Conservation (phyloP, 129 eudicot species). For the Arctium lappa region DNA sequence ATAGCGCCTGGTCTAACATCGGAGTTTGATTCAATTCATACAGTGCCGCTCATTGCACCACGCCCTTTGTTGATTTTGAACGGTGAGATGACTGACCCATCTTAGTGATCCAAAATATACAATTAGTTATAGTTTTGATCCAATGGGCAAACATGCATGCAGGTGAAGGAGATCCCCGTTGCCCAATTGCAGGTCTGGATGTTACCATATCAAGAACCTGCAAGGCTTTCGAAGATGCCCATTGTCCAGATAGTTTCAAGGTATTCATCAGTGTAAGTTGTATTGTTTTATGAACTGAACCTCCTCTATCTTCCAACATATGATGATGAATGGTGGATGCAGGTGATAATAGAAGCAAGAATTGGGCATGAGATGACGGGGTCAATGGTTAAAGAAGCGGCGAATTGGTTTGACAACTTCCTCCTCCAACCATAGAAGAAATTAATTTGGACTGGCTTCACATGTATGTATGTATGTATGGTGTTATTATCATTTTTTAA, state of each 20-base stretch:
- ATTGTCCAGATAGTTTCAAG: slow-evolving; percentile 51
- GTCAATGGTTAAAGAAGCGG: slow-evolving; percentile 75
- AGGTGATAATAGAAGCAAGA: slow-evolving; percentile 69
- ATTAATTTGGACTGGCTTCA: not conserved
- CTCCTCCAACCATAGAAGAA: slow-evolving; percentile 28
- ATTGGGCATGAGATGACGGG: slow-evolving; percentile 80
- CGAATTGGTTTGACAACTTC: slow-evolving; percentile 82
- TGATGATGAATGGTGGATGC: not conserved
- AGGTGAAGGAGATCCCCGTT: slow-evolving; percentile 85
- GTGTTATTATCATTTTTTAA: too few relatives aligned
- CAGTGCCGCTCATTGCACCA: slow-evolving; percentile 80
- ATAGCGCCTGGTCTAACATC: slow-evolving; percentile 89
- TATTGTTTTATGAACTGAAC: too few relatives aligned
- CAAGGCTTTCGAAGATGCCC: slow-evolving; percentile 45
- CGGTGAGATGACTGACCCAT: slow-evolving; percentile 46
- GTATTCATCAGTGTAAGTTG: slow-evolving; percentile 12
- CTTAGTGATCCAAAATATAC: not conserved
- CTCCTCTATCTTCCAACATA: too few relatives aligned
- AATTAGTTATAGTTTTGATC: too few relatives aligned
- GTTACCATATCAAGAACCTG: slow-evolving; percentile 44
- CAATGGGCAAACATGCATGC: not conserved
- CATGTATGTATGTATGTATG: too few relatives aligned
- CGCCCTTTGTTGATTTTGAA: slow-evolving; percentile 80
- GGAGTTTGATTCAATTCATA: slow-evolving; percentile 68
- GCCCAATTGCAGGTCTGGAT: slow-evolving; percentile 76